phyloP scores from a whole-genome alignment of 148 eudicot genomes.

The Rhododendron ovatum region DNA sequence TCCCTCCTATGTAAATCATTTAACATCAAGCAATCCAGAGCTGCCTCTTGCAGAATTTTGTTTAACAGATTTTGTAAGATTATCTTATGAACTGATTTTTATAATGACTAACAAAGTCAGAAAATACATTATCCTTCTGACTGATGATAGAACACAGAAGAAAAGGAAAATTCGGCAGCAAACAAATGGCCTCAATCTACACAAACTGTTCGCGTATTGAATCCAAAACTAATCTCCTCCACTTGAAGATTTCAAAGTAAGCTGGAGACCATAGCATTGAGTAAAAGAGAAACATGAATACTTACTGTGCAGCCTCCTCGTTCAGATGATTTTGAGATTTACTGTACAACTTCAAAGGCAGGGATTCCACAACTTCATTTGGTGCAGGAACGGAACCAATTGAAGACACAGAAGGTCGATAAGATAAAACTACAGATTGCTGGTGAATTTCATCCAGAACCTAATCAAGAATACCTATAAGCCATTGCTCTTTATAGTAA shows the following conservation, averaged over 20 bases:
- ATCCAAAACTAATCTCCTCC: not conserved
- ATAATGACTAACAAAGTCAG: not conserved
- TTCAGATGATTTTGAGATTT: constrained; percentile 38
- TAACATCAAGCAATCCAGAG: not conserved
- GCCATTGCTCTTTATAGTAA: constrained; percentile 30
- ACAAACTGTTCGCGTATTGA: not conserved
- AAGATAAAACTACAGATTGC: constrained; percentile 85
- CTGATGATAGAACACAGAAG: not conserved
- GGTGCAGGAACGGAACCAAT: constrained; percentile 97
- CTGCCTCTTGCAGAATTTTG: not conserved
- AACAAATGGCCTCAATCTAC: not conserved
- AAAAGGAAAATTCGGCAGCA: not conserved
- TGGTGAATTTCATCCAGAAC: constrained; percentile 99
- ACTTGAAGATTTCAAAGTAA: not conserved
- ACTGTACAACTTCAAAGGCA: constrained; percentile 58
- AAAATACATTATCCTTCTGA: not conserved
- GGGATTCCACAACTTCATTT: constrained; percentile 72
- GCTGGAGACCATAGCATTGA: not conserved
- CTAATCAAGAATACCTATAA: constrained; percentile 40
- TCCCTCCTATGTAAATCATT: not conserved
- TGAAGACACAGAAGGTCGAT: constrained; percentile 76
- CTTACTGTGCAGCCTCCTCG: constrained; percentile 86
- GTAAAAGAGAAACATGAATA: constrained; percentile 12
- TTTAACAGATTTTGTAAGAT: not conserved
- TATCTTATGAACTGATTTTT: not conserved